Evolutionary conservation across 352 stramenopile species (phyloP).

Genomic region (Phytophthora vignae): DNA sequence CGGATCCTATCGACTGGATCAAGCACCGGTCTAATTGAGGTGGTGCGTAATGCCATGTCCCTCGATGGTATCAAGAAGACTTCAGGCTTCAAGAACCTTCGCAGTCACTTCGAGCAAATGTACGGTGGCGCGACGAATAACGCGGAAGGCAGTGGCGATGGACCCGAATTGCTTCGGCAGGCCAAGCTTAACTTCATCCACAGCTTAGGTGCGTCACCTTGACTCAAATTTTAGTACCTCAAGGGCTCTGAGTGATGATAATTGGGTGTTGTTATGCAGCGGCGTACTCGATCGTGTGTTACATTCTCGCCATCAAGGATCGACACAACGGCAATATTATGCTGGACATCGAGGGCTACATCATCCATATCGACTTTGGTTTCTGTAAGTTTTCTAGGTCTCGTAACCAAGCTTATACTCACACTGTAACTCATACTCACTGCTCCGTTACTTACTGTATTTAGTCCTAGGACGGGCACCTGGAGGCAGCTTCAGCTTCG

Average conservation of each 20-base stretch:
- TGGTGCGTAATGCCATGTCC: conserved; percentile 96
- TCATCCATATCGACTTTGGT: conserved; percentile 99
- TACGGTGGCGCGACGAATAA: conserved; percentile 79
- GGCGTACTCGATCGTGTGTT: conserved; percentile 98
- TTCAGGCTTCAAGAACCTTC: conserved; percentile 83
- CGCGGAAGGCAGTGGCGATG: conserved; percentile 50
- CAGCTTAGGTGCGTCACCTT: conserved; percentile 75
- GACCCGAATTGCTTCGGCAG: conserved; percentile 53
- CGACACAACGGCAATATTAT: conserved; percentile 99
- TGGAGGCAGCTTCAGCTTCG: conserved; percentile 95
- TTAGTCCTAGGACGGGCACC: conserved; percentile 80
- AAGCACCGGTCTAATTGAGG: conserved; percentile 96
- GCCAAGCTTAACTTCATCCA: conserved; percentile 86
- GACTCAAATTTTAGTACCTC: not conserved
- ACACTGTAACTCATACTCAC: not conserved
- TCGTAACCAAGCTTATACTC: not conserved
- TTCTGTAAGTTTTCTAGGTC: conserved; percentile 84
- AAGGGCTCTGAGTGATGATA: not conserved
- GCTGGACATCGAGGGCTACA: conserved; percentile 96
- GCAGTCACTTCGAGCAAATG: conserved; percentile 93
- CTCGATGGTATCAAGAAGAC: conserved; percentile 97
- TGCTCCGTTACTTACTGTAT: not conserved
- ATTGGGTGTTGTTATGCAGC: conserved; percentile 77
- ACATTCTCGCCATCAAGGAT: conserved; percentile 98
- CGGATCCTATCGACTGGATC: conserved; percentile 96